phyloP scores from a whole-genome alignment of 805 yeast species.

The Starmerella vaccinii region DNA sequence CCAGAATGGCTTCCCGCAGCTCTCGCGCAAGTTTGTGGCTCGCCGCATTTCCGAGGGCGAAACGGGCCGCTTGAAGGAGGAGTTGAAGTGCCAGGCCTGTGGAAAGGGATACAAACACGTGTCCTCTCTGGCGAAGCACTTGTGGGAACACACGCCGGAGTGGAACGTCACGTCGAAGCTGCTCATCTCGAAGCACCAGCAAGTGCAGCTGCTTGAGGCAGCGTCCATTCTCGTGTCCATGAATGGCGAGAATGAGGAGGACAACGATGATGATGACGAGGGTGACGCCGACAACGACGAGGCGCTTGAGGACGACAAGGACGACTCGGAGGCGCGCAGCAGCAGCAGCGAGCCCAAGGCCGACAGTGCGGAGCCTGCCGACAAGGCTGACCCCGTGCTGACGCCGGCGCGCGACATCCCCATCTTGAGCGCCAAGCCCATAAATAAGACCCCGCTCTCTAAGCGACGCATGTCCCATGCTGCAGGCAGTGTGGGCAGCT shows the following conservation, averaged over 20 bases:
- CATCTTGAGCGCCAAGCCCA: constrained; percentile 17
- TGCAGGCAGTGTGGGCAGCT: constrained; percentile 7
- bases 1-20: constrained; percentile 20
- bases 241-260: constrained; percentile 36
- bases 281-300: constrained; percentile 3
- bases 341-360: background rate
- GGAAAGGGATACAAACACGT: constrained; percentile 88
- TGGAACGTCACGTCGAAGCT: constrained; percentile 81
- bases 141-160: constrained; percentile 93
- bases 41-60: constrained; percentile 79
- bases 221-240: constrained; percentile 64
- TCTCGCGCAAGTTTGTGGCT: constrained; percentile 51
- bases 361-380: background rate
- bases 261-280: background rate
- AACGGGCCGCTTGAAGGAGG: constrained; percentile 73
- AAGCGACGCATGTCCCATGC: constrained; percentile 13
- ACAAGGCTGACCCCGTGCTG: constrained; percentile 8
- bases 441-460: constrained; percentile 14
- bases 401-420: constrained; percentile 21
- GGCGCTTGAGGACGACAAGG: constrained; percentile 6
- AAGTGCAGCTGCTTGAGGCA: constrained; percentile 61
- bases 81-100: constrained; percentile 78
- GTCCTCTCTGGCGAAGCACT: constrained; percentile 74
- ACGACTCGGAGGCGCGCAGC: background rate
- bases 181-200: constrained; percentile 76